Conservation (phyloP, 78 protist genomes). For the Tieghemostelium lacteum region DNA sequence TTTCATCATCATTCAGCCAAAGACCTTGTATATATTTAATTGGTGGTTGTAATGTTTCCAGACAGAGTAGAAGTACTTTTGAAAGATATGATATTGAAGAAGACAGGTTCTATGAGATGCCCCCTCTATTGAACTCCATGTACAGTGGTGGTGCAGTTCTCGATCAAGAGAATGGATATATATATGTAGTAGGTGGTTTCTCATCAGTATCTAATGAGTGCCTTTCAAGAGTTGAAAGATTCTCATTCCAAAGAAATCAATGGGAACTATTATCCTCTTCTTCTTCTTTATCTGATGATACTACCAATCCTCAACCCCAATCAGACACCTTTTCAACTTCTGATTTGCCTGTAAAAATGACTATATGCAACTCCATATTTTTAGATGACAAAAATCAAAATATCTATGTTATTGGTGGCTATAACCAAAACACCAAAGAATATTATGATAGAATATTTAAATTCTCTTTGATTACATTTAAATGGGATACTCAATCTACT, state of each 20-base stretch:
- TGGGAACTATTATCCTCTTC: conserved; percentile 9
- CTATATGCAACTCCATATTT: conserved; percentile 11
- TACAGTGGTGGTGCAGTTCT: neutral
- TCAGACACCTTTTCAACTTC: too few relatives aligned
- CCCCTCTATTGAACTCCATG: neutral
- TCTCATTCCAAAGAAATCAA: conserved; percentile 13
- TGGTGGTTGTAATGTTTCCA: conserved; percentile 68
- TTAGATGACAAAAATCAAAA: conserved; percentile 22
- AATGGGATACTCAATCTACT: neutral
- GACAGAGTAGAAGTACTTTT: conserved; percentile 18
- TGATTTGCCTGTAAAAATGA: conserved; percentile 37
- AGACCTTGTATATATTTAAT: conserved; percentile 25
- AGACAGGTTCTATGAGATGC: neutral
- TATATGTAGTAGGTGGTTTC: conserved; percentile 67
- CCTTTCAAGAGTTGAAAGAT: conserved; percentile 17
- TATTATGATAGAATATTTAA: neutral
- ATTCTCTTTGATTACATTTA: conserved; percentile 1
- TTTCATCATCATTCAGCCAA: neutral
- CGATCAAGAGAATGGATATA: conserved; percentile 20
- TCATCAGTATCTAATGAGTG: conserved; percentile 15
- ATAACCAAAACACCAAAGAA: conserved; percentile 33
- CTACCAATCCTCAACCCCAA: too few relatives aligned
- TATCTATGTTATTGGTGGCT: conserved; percentile 49
- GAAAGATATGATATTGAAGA: conserved; percentile 61
- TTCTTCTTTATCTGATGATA: too few relatives aligned